Conservation (phyloP, 805 yeast genomes). For the Sugiyamaella chiloensis region DNA sequence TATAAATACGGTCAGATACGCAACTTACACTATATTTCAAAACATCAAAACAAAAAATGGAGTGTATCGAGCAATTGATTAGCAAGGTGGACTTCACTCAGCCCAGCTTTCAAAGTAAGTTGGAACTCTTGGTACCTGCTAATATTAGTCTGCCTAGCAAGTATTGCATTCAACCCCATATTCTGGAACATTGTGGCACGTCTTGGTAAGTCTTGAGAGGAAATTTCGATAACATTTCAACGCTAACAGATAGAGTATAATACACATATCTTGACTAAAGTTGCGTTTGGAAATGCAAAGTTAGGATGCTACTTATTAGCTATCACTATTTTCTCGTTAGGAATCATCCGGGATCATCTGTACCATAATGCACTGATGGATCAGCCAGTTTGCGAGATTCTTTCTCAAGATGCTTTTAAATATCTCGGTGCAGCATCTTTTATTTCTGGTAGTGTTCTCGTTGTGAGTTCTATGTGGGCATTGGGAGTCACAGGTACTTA, state of each 20-base stretch:
- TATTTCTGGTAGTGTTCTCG: constrained; percentile 74
- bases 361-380: constrained; percentile 63
- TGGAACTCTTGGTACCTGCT: not conserved
- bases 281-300: constrained; percentile 61
- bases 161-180: constrained; percentile 86
- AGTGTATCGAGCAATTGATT: not conserved
- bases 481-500: constrained; percentile 96
- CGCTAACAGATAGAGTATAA: constrained; percentile 60
- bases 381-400: constrained; percentile 64
- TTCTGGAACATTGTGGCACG: constrained; percentile 96
- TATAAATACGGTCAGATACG: too few species aligned
- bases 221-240: not conserved
- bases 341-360: constrained; percentile 74
- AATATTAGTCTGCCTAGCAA: constrained; percentile 47
- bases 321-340: constrained; percentile 75
- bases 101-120: constrained; percentile 16
- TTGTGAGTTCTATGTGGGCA: constrained; percentile 81
- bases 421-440: constrained; percentile 56
- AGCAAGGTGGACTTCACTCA: constrained; percentile 13
- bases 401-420: constrained; percentile 40
- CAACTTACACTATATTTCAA: not conserved
- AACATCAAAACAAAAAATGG: not conserved
- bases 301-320: constrained; percentile 87
- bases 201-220: constrained; percentile 36
- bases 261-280: constrained; percentile 69